Evolutionary conservation across 495 filamentous ascomycete genomes (phyloP).

Genomic region (Hapsidospora chrysogenum): DNA sequence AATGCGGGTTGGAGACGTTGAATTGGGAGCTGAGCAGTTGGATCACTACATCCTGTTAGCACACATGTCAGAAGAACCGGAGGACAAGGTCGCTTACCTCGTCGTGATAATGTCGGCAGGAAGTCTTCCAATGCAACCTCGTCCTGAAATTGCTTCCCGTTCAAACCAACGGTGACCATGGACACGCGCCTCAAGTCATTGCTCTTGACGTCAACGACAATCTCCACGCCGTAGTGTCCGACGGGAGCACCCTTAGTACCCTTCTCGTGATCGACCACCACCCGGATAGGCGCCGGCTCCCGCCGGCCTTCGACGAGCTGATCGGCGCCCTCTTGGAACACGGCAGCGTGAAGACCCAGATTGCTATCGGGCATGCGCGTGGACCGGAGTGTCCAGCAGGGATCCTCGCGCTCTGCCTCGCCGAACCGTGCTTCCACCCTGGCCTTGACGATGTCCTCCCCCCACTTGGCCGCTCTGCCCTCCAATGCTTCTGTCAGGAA

Average conservation of each 20-base stretch:
- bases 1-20: slow-evolving; percentile 44
- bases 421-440: slow-evolving; percentile 70
- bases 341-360: slow-evolving; percentile 52
- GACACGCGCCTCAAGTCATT: slow-evolving; percentile 21
- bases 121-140: slow-evolving; percentile 51
- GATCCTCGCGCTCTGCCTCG: slow-evolving; percentile 60
- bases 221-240: slow-evolving; percentile 53
- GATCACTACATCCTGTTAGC: slow-evolving; percentile 27
- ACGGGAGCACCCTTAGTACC: slow-evolving; percentile 38
- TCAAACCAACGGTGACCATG: slow-evolving; percentile 43
- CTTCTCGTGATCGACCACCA: slow-evolving; percentile 43
- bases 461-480: slow-evolving; percentile 55
- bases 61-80: not conserved
- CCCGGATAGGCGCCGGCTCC: slow-evolving; percentile 39
- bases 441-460: slow-evolving; percentile 77
- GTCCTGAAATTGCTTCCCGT: slow-evolving; percentile 48
- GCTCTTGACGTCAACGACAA: slow-evolving; percentile 36
- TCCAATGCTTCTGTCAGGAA: slow-evolving; percentile 62
- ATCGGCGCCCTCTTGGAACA: slow-evolving; percentile 52
- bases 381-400: slow-evolving; percentile 62
- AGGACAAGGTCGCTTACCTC: slow-evolving; percentile 31
- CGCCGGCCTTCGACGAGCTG: slow-evolving; percentile 36
- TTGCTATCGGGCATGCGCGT: slow-evolving; percentile 39
- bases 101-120: slow-evolving; percentile 47
- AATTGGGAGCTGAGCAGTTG: slow-evolving; percentile 54